A percentile compares a stretch with the other conserved stretches of the same genome.
Conservation (phyloP, 768 basidiomycete species). For the Cantharellus anzutake region DNA sequence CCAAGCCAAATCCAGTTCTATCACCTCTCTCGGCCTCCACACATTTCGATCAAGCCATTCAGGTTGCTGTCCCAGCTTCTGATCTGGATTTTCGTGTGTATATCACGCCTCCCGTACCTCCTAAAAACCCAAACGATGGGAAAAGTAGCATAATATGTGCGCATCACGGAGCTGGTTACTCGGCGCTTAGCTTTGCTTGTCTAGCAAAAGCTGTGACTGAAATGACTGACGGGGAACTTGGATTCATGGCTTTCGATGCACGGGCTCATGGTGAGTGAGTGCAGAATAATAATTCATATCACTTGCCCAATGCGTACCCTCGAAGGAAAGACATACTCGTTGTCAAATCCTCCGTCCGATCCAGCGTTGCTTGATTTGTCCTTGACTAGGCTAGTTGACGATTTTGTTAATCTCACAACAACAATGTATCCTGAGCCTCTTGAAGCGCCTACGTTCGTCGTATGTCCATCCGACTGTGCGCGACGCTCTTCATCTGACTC, state of each 20-base stretch:
- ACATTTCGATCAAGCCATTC: constrained; percentile 64
- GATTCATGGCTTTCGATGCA: constrained; percentile 66
- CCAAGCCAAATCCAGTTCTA: background rate
- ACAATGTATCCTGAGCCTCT: constrained; percentile 48
- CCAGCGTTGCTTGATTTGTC: constrained; percentile 33
- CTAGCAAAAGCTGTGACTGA: constrained; percentile 62
- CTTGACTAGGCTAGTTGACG: constrained; percentile 48
- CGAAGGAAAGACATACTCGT: constrained; percentile 45
- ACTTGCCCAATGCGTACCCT: background rate
- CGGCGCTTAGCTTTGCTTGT: constrained; percentile 75
- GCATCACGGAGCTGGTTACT: constrained; percentile 91
- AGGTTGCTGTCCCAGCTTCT: constrained; percentile 45
- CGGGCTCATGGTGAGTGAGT: constrained; percentile 59
- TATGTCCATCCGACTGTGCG: constrained; percentile 20
- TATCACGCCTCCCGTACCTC: constrained; percentile 48
- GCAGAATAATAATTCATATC: background rate
- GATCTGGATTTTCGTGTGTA: constrained; percentile 61
- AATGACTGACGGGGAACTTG: constrained; percentile 48
- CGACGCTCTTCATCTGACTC: background rate
- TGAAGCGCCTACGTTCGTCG: constrained; percentile 53
- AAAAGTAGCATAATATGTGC: constrained; percentile 58
- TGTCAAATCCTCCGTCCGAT: constrained; percentile 19
- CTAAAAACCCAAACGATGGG: constrained; percentile 15
- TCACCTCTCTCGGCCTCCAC: constrained; percentile 57
- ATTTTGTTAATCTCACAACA: constrained; percentile 51